These are phyloP conservation scores for Phytopythium chamaehyphon DNA, from an alignment of 352 stramenopile species.

Conservation along the genomic window DNA sequence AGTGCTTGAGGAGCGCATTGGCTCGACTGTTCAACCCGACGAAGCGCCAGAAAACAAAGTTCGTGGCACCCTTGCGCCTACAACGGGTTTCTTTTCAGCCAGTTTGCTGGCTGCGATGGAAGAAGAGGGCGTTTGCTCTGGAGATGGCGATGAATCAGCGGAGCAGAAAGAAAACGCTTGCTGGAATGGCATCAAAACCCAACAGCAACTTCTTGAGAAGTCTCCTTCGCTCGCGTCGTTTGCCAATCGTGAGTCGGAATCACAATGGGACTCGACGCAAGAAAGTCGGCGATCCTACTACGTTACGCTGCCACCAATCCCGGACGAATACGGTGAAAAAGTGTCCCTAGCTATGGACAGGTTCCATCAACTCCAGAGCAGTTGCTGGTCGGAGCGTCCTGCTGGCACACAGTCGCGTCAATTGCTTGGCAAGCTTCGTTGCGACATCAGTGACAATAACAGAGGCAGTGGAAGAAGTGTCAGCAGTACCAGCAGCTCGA, in stretches of 20 bases:
- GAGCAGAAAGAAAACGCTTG: background rate
- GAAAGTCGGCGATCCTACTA: constrained; percentile 19
- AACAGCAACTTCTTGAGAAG: too few relatives aligned
- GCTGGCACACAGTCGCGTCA: background rate
- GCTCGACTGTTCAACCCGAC: background rate
- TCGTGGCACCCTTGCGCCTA: background rate
- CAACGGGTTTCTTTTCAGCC: background rate
- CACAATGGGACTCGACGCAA: background rate
- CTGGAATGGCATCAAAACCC: too few relatives aligned
- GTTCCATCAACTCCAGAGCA: constrained; percentile 60
- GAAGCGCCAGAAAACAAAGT: background rate
- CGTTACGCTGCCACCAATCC: constrained; percentile 26
- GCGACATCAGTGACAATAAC: constrained; percentile 8
- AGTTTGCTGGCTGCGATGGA: constrained; percentile 4
- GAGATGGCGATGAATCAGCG: background rate
- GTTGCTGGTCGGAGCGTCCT: constrained; percentile 30
- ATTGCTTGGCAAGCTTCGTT: background rate
- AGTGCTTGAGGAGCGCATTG: constrained; percentile 67
- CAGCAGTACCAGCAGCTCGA: constrained; percentile 2
- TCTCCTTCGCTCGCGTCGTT: background rate
- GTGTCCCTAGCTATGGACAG: constrained; percentile 58
- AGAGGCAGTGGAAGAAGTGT: constrained; percentile 7
- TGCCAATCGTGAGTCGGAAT: constrained; percentile 1
- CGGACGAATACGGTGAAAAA: constrained; percentile 48
- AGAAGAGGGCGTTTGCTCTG: background rate